Conservation (phyloP, 345 rosid genomes). For the Corymbia maculata region DNA sequence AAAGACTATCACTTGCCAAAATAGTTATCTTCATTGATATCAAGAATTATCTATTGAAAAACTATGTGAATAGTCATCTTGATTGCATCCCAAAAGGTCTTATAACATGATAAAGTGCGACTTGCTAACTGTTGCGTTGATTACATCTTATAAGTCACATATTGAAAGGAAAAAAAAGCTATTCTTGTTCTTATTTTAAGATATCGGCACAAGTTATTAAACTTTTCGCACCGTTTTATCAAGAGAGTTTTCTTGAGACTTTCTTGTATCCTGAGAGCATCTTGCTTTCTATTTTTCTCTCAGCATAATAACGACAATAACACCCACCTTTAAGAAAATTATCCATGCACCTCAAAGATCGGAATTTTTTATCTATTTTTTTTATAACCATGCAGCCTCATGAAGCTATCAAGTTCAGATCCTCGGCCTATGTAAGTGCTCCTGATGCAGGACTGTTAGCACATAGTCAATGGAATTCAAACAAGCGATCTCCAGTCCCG, state of each 20-base stretch:
- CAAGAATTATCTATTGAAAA: neutral
- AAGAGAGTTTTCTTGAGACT: neutral
- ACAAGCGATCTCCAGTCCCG: neutral
- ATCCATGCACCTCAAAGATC: neutral
- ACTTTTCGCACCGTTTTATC: neutral
- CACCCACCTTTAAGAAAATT: neutral
- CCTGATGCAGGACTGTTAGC: neutral
- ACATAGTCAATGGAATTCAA: neutral
- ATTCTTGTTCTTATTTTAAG: neutral
- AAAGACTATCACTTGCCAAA: neutral
- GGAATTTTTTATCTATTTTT: too few relatives aligned
- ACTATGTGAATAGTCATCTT: neutral
- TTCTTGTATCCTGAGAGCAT: neutral
- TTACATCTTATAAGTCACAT: neutral
- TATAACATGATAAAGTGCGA: neutral
- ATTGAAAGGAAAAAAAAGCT: neutral
- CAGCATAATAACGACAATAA: neutral
- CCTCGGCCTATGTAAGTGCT: neutral
- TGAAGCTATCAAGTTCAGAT: neutral
- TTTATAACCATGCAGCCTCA: neutral
- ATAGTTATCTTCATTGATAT: neutral
- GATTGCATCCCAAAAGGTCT: neutral
- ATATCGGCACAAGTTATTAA: neutral
- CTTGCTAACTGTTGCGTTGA: fast-evolving
- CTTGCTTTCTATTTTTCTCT: neutral